These are phyloP conservation scores for Amanita rubescens DNA, from an alignment of 768 basidiomycete species.

Conservation along the genomic window DNA sequence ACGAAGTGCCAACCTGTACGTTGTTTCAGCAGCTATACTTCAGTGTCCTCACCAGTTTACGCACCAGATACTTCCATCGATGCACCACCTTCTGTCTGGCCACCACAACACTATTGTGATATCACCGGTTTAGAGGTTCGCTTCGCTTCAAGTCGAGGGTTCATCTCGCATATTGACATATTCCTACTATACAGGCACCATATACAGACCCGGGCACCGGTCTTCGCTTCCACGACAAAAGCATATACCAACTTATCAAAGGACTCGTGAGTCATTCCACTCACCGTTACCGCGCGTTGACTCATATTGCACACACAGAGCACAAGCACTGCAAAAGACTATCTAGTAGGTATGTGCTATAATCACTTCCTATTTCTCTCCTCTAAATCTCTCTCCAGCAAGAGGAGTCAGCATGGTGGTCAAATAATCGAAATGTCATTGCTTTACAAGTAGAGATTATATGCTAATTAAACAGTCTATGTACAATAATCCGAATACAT, in stretches of 20 bases:
- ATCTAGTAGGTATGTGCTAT: conserved; percentile 59
- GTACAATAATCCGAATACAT: neutral
- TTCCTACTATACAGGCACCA: conserved; percentile 44
- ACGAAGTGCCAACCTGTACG: conserved; percentile 66
- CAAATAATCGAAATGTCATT: conserved; percentile 17
- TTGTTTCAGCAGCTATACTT: too few species aligned
- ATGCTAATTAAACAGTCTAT: neutral
- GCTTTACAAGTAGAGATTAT: too few species aligned
- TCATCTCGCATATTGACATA: neutral
- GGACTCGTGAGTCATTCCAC: conserved; percentile 41
- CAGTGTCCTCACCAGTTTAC: too few species aligned
- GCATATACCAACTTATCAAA: conserved; percentile 78
- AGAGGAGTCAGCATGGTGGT: conserved; percentile 33
- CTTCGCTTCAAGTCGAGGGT: neutral
- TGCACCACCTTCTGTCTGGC: conserved; percentile 75
- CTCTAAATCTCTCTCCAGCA: conserved; percentile 17
- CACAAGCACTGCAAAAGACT: conserved; percentile 65
- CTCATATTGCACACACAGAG: conserved; percentile 34
- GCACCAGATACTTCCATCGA: conserved; percentile 69
- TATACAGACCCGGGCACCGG: conserved; percentile 80
- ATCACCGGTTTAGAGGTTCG: conserved; percentile 77
- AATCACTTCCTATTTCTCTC: conserved; percentile 12
- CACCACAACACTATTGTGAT: conserved; percentile 74
- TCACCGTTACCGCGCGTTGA: neutral
- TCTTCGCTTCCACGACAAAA: conserved; percentile 79